Conservation (phyloP, 371 early-diverging fungal species). For the Mycotypha africana region DNA sequence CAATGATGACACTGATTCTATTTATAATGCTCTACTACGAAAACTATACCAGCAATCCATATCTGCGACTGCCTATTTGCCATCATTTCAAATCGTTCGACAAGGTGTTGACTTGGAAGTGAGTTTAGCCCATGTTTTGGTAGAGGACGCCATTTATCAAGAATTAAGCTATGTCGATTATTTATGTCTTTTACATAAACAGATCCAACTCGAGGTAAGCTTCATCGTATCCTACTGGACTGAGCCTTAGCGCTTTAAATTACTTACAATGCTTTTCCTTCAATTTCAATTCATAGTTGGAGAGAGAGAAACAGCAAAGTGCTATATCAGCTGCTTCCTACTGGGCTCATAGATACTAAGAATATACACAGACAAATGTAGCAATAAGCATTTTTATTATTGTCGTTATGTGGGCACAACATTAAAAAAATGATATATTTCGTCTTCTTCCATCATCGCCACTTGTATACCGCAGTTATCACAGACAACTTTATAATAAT, state of each 20-base stretch:
- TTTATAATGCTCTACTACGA: slow-evolving; percentile 2
- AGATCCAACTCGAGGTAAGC: slow-evolving; percentile 74
- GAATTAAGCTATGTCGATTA: slow-evolving; percentile 91
- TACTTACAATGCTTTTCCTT: too few species aligned
- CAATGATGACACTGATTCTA: slow-evolving; percentile 5
- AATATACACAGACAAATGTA: too few species aligned
- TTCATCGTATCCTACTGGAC: not conserved
- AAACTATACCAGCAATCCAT: slow-evolving; percentile 1
- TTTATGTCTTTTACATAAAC: slow-evolving; percentile 82
- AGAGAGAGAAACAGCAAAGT: slow-evolving; percentile 24
- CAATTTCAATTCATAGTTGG: slow-evolving; percentile 17
- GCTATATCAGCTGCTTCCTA: slow-evolving; percentile 19
- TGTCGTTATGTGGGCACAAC: too few species aligned
- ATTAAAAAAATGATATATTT: too few species aligned
- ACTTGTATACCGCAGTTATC: too few species aligned
- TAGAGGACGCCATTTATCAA: slow-evolving; percentile 81
- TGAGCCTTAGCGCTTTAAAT: not conserved
- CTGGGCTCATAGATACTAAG: slow-evolving; percentile 28
- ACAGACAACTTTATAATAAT: too few species aligned
- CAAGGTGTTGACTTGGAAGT: slow-evolving; percentile 64
- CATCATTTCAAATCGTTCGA: slow-evolving; percentile 47
- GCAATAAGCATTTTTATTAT: too few species aligned
- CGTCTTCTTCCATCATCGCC: too few species aligned
- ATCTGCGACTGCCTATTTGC: slow-evolving; percentile 17
- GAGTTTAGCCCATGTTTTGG: slow-evolving; percentile 56